Evolutionary conservation across 176 grass and related monocot species (phyloP).

Genomic region (Carex myosuroides): DNA sequence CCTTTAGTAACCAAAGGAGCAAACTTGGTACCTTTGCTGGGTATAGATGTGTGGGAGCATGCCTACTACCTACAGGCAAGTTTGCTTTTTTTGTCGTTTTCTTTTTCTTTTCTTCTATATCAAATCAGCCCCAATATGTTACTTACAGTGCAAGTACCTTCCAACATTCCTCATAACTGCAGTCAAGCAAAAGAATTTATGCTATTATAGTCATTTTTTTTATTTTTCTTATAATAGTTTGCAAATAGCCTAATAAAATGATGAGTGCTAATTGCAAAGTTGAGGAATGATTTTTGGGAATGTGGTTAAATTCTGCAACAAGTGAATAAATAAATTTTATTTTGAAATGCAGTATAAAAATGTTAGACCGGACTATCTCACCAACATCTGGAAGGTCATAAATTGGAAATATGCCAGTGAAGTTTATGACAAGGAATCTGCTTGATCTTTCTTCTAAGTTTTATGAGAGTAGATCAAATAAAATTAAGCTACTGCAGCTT

Average conservation of each 20-base stretch:
- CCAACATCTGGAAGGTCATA: constrained; percentile 92
- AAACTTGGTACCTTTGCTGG: constrained; percentile 73
- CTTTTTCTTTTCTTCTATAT: background rate
- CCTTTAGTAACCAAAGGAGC: constrained; percentile 87
- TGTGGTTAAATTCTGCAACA: background rate
- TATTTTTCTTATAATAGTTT: background rate
- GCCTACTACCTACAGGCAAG: constrained; percentile 97
- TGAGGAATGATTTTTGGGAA: background rate
- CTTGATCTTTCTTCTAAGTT: constrained; percentile 28
- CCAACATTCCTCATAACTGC: background rate
- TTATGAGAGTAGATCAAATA: constrained; percentile 30
- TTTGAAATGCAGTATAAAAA: constrained; percentile 82
- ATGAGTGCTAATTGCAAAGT: background rate
- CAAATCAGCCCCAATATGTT: background rate
- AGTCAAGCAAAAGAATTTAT: background rate
- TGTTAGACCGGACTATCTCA: constrained; percentile 85
- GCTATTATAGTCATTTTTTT: background rate
- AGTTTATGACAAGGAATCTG: constrained; percentile 48
- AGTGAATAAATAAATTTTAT: background rate
- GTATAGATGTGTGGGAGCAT: constrained; percentile 99
- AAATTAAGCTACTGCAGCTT: constrained; percentile 19
- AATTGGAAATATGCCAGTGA: constrained; percentile 93
- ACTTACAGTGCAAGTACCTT: background rate
- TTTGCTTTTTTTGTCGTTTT: background rate
- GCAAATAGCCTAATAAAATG: background rate